phyloP scores from a whole-genome alignment of 2,329 filamentous ascomycete genomes.

The Colletotrichum gigasporum region DNA sequence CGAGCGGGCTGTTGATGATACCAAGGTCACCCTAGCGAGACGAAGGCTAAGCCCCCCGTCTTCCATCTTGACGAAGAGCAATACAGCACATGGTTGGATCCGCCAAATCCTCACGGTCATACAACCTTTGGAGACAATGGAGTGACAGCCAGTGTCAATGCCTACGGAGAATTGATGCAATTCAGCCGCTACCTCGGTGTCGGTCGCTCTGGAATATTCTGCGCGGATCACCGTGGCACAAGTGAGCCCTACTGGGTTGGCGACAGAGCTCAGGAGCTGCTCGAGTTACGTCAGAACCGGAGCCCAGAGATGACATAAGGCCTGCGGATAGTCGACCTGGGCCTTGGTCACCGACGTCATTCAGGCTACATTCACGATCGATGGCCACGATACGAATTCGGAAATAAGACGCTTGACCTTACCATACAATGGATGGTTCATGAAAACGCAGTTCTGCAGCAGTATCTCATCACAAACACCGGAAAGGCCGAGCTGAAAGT shows the following conservation, averaged over 20 bases:
- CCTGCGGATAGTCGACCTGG: rapidly evolving
- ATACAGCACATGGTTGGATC: background rate
- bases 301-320: background rate
- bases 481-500: background rate
- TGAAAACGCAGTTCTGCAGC: rapidly evolving
- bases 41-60: too few relatives aligned
- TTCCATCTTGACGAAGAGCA: too few relatives aligned
- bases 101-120: background rate
- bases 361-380: background rate
- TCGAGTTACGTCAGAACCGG: rapidly evolving
- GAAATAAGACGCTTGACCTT: background rate
- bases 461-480: background rate
- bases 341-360: background rate
- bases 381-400: background rate
- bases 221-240: background rate
- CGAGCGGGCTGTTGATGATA: too few relatives aligned
- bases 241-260: background rate
- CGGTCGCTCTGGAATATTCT: background rate
- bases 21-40: too few relatives aligned
- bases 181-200: background rate
- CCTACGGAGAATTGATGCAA: background rate
- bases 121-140: background rate
- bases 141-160: background rate
- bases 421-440: background rate
- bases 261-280: background rate